These are phyloP conservation scores for Microdochium nivale DNA, from an alignment of 2,329 filamentous ascomycete genomes.

Conservation along the genomic window DNA sequence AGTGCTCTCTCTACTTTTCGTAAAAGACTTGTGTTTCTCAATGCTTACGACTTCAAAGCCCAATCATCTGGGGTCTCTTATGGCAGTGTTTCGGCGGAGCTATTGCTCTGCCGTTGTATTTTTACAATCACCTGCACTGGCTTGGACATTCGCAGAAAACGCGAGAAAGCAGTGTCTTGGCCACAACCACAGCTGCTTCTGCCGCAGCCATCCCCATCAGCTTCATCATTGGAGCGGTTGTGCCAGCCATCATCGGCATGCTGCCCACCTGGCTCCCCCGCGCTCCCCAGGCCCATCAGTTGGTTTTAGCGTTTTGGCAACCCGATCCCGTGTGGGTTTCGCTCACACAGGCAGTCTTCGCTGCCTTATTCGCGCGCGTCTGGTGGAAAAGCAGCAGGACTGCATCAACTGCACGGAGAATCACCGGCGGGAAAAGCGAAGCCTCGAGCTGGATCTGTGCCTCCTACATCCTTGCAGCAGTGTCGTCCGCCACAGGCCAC, in stretches of 20 bases:
- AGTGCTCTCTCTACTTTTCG: too few relatives aligned
- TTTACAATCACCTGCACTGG: constrained; percentile 13
- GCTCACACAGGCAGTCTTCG: background rate
- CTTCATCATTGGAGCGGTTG: constrained; percentile 14
- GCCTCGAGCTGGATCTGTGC: constrained; percentile 9
- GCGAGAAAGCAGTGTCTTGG: background rate
- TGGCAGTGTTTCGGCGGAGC: constrained; percentile 16
- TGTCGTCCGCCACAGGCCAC: constrained; percentile 9
- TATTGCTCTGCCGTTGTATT: constrained; percentile 16
- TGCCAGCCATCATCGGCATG: constrained; percentile 10
- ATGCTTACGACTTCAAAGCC: constrained; percentile 7
- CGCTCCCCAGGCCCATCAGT: constrained; percentile 10
- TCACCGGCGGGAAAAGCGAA: background rate
- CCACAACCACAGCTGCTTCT: too few relatives aligned
- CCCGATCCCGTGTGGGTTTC: constrained; percentile 14
- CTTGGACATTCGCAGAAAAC: constrained; percentile 4
- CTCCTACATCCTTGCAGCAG: constrained; percentile 12
- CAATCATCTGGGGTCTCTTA: constrained; percentile 12
- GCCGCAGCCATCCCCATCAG: constrained; percentile 10
- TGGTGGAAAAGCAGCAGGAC: too few relatives aligned
- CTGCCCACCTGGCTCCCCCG: constrained; percentile 14
- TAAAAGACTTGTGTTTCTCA: background rate
- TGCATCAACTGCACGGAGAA: too few relatives aligned
- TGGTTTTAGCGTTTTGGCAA: constrained; percentile 13
- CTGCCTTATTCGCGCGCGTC: background rate